A percentile compares a stretch with the other conserved stretches of the same genome.
Conservation (phyloP, 768 basidiomycete species). For the Auriscalpium orientale region DNA sequence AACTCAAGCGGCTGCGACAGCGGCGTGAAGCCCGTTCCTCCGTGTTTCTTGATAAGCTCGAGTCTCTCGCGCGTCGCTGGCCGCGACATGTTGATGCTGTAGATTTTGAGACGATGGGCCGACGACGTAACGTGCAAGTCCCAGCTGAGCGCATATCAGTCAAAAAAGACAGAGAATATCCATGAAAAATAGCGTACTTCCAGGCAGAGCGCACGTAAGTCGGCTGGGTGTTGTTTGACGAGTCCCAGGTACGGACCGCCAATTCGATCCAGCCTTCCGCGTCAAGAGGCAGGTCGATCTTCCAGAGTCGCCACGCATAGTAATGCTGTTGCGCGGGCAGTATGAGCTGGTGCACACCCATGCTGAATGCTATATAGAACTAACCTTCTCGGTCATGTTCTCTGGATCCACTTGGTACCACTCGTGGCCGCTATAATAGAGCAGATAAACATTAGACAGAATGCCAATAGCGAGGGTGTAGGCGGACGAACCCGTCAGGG, state of each 20-base stretch:
- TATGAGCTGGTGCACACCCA: neutral
- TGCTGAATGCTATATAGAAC: neutral
- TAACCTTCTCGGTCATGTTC: conserved; percentile 42
- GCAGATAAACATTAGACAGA: neutral
- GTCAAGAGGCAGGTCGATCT: conserved; percentile 41
- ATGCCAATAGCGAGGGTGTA: neutral
- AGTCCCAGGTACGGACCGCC: conserved; percentile 49
- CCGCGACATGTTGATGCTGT: conserved; percentile 39
- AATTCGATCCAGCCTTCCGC: conserved; percentile 53
- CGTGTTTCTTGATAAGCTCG: conserved; percentile 30
- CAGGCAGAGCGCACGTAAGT: conserved; percentile 47
- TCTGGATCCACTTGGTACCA: conserved; percentile 43
- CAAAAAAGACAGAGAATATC: neutral
- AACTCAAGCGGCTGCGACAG: conserved; percentile 35
- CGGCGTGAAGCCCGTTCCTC: conserved; percentile 30
- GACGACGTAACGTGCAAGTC: conserved; percentile 48
- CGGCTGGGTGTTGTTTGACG: conserved; percentile 50
- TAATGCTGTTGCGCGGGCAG: conserved; percentile 32
- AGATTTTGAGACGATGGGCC: conserved; percentile 45
- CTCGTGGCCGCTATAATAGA: conserved; percentile 32
- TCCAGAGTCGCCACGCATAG: conserved; percentile 49
- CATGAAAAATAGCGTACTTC: conserved; percentile 32
- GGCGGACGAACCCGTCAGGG: conserved; percentile 32
- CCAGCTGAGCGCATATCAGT: conserved; percentile 28
- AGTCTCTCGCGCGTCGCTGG: conserved; percentile 38